Conservation (phyloP, 2,329 filamentous ascomycete genomes). For the Lojkania enalia region DNA sequence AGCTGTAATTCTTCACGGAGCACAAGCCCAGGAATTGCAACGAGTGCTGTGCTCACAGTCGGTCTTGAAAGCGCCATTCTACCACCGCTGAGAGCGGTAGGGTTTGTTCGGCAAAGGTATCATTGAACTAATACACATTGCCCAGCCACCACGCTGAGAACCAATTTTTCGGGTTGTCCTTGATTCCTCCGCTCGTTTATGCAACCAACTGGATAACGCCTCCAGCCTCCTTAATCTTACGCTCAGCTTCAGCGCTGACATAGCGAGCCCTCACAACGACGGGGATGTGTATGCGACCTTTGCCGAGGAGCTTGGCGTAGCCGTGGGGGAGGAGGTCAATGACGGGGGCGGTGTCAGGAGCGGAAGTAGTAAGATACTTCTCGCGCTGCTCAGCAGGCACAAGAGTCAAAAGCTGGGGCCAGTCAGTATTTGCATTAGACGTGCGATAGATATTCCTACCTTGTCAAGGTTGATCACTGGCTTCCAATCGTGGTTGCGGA, state of each 20-base stretch:
- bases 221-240: constrained; percentile 98
- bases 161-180: constrained; percentile 11
- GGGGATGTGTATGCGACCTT: constrained; percentile 93
- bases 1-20: too few species aligned
- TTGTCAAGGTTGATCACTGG: constrained; percentile 99
- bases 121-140: constrained; percentile 48
- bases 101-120: constrained; percentile 57
- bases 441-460: background rate
- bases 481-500: constrained; percentile 96
- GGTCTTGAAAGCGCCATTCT: too few species aligned
- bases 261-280: constrained; percentile 93
- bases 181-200: constrained; percentile 55
- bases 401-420: constrained; percentile 82
- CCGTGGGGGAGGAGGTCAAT: constrained; percentile 96
- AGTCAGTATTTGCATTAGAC: background rate
- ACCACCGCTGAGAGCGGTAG: too few species aligned
- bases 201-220: constrained; percentile 95
- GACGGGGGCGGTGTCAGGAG: constrained; percentile 93
- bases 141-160: constrained; percentile 58
- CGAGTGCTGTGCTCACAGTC: too few species aligned
- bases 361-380: constrained; percentile 83
- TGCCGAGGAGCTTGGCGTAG: constrained; percentile 98
- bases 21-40: too few species aligned
- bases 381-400: constrained; percentile 92
- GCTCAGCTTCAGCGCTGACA: constrained; percentile 94